Conservation (phyloP, 2,329 filamentous ascomycete genomes). For the Hymenoscyphus scutula region DNA sequence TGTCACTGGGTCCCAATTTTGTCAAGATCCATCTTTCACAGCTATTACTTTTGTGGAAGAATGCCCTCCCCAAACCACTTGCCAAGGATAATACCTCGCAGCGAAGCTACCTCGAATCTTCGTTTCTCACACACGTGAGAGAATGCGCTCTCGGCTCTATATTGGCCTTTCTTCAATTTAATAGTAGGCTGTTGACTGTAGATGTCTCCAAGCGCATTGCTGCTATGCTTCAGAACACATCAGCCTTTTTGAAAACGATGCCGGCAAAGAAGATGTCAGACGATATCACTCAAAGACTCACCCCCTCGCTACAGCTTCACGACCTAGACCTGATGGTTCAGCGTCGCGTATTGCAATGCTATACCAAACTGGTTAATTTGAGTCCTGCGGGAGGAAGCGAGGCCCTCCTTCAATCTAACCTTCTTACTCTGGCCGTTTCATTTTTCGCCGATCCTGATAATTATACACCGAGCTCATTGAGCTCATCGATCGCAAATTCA, state of each 20-base stretch:
- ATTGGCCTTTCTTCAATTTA: constrained; percentile 88
- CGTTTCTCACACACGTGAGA: constrained; percentile 89
- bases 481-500: constrained; percentile 86
- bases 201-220: constrained; percentile 93
- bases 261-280: constrained; percentile 82
- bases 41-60: constrained; percentile 92
- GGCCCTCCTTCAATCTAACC: constrained; percentile 82
- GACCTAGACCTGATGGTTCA: constrained; percentile 94
- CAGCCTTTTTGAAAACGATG: constrained; percentile 80
- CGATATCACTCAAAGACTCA: constrained; percentile 79
- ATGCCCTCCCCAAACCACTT: constrained; percentile 91
- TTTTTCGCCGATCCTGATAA: constrained; percentile 92
- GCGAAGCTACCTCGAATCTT: constrained; percentile 81
- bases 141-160: constrained; percentile 93
- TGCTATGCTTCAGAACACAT: constrained; percentile 92
- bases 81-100: constrained; percentile 86
- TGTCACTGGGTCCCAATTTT: constrained; percentile 96
- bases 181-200: constrained; percentile 83
- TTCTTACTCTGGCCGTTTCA: constrained; percentile 84
- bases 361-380: constrained; percentile 84
- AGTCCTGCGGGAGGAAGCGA: constrained; percentile 84
- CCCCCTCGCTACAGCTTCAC: constrained; percentile 80
- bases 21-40: constrained; percentile 98
- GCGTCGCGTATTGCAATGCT: constrained; percentile 89
- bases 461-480: constrained; percentile 79